Conservation (phyloP, 1,284 basidiomycete species). For the Pseudozyma sp. region DNA sequence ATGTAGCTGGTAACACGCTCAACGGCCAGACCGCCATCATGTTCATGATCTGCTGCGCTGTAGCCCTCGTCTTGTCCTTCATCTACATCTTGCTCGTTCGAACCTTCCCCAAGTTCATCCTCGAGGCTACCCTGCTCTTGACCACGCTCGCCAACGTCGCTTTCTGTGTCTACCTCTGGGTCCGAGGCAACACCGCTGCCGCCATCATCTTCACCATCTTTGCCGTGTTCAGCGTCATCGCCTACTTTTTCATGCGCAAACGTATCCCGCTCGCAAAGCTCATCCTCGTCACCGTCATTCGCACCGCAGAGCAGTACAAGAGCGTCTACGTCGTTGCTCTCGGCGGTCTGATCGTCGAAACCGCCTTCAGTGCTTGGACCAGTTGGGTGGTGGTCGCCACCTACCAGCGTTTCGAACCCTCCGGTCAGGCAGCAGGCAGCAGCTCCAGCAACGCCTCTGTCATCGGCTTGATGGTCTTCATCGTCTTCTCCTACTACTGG, state of each 20-base stretch:
- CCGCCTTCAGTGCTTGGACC: conserved; percentile 58
- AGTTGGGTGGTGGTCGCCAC: conserved; percentile 60
- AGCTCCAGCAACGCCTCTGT: conserved; percentile 45
- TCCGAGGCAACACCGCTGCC: conserved; percentile 49
- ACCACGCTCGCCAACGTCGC: conserved; percentile 55
- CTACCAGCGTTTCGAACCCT: conserved; percentile 60
- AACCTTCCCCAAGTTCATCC: conserved; percentile 76
- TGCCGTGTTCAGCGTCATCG: conserved; percentile 58
- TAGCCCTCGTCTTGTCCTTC: conserved; percentile 73
- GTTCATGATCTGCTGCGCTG: conserved; percentile 76
- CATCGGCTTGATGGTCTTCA: conserved; percentile 63
- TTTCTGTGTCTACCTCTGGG: conserved; percentile 56
- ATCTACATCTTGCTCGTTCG: conserved; percentile 75
- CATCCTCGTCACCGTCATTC: conserved; percentile 55
- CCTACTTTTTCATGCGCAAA: conserved; percentile 63
- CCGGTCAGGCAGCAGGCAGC: conserved; percentile 39
- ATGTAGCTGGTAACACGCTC: conserved; percentile 80
- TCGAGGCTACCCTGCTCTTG: conserved; percentile 58
- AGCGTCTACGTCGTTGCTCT: conserved; percentile 59
- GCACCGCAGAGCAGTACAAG: conserved; percentile 59
- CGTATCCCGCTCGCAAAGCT: conserved; percentile 62
- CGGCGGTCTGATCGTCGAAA: conserved; percentile 49
- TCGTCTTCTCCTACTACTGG: conserved; percentile 58
- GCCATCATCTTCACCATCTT: conserved; percentile 65
- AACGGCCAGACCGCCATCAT: conserved; percentile 77